Conservation (phyloP, 2,329 filamentous ascomycete species). For the Arachnopeziza araneosa region DNA sequence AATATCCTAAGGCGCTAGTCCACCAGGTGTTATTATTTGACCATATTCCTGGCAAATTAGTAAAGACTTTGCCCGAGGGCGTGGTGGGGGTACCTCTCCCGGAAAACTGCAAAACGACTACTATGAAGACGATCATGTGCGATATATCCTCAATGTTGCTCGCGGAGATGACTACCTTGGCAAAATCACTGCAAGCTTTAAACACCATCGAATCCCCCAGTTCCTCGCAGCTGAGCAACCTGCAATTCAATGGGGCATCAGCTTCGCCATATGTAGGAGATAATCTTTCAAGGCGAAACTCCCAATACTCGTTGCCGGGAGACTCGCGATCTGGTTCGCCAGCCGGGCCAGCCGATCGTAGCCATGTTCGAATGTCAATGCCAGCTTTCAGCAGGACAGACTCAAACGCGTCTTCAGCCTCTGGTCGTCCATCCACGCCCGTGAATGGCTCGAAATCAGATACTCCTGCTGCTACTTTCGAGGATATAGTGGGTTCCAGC, state of each 20-base stretch:
- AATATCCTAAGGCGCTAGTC: slow-evolving; percentile 69
- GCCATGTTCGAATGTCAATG: slow-evolving; percentile 73
- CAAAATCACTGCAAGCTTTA: slow-evolving; percentile 66
- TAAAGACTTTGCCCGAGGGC: slow-evolving; percentile 56
- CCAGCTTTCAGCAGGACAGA: slow-evolving; percentile 45
- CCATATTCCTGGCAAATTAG: slow-evolving; percentile 45
- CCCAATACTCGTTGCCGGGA: slow-evolving; percentile 44
- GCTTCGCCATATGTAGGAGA: slow-evolving; percentile 28
- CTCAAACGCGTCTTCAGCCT: slow-evolving; percentile 24
- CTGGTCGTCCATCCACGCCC: slow-evolving; percentile 34
- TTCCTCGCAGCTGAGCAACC: slow-evolving; percentile 33
- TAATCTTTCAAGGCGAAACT: slow-evolving; percentile 45
- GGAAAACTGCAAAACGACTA: slow-evolving; percentile 66
- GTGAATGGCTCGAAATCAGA: slow-evolving; percentile 20
- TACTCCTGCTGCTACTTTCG: slow-evolving; percentile 19
- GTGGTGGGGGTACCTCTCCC: slow-evolving; percentile 65
- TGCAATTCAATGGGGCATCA: slow-evolving; percentile 39
- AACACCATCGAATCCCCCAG: slow-evolving; percentile 74
- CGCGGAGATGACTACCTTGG: slow-evolving; percentile 69
- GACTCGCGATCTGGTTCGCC: slow-evolving; percentile 50
- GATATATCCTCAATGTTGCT: slow-evolving; percentile 69
- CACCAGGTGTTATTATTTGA: slow-evolving; percentile 81
- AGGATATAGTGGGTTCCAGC: slow-evolving; percentile 22
- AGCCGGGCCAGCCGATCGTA: slow-evolving; percentile 50
- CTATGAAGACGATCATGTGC: slow-evolving; percentile 75